phyloP scores from a whole-genome alignment of 441 rosid species.

The Arabidopsis hybrid region DNA sequence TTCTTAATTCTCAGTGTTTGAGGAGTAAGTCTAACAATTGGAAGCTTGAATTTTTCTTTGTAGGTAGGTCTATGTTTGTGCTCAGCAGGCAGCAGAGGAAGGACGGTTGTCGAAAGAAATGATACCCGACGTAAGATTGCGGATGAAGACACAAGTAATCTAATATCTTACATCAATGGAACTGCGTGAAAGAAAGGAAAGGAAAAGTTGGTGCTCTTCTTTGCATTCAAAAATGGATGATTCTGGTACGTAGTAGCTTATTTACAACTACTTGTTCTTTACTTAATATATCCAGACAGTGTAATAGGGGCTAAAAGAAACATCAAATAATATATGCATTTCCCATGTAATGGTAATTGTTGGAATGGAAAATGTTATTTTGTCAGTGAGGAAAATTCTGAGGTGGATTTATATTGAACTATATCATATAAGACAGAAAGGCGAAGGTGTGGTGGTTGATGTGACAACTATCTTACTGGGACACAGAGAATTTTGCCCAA shows the following conservation, averaged over 20 bases:
- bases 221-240: neutral
- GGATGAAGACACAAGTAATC: conserved; percentile 14
- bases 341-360: too few relatives aligned
- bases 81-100: conserved; percentile 12
- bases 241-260: conserved; percentile 12
- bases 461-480: neutral
- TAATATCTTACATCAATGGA: conserved; percentile 1
- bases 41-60: conserved; percentile 13
- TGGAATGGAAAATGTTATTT: too few relatives aligned
- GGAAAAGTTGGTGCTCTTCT: neutral
- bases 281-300: conserved; percentile 3
- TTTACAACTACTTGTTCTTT: neutral
- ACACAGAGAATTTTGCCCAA: neutral
- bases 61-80: conserved; percentile 17
- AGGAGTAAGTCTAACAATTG: conserved; percentile 29
- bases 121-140: neutral
- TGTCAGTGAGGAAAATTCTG: too few relatives aligned
- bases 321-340: too few relatives aligned
- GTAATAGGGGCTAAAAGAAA: too few relatives aligned
- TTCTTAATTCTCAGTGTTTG: conserved; percentile 25
- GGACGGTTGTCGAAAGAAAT: neutral
- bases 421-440: too few relatives aligned
- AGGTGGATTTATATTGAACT: too few relatives aligned
- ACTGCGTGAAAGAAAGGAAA: conserved; percentile 2
- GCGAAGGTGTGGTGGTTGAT: too few relatives aligned